Evolutionary conservation across 176 grass and related monocot genomes (phyloP).

Genomic region (Pontederia paniculata): DNA sequence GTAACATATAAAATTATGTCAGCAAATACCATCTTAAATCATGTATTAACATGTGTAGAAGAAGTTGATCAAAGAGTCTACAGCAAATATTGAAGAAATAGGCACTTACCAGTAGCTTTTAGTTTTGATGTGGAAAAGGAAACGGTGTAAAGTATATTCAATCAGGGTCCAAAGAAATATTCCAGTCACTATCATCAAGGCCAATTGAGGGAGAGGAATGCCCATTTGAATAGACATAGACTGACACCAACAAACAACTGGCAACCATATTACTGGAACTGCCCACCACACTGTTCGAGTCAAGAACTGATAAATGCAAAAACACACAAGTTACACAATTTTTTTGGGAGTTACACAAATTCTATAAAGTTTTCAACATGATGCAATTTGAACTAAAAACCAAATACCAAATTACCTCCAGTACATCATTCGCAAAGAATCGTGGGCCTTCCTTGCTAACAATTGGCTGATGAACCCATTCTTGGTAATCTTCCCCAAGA

Average conservation of each 20-base stretch:
- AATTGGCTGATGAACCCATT: constrained; percentile 90
- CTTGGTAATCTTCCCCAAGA: constrained; percentile 71
- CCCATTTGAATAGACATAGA: constrained; percentile 53
- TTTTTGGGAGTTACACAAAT: no score
- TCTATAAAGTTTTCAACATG: no score
- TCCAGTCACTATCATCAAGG: constrained; percentile 33
- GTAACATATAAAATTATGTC: constrained; percentile 15
- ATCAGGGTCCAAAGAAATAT: constrained; percentile 80
- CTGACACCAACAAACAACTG: constrained; percentile 53
- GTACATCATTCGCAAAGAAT: constrained; percentile 47
- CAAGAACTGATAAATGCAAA: constrained; percentile 41
- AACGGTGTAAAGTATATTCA: constrained; percentile 77
- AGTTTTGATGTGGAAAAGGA: constrained; percentile 85
- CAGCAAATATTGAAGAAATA: not conserved
- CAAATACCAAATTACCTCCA: constrained; percentile 41
- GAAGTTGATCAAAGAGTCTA: not conserved
- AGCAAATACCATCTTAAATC: not conserved
- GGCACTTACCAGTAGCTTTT: constrained; percentile 42
- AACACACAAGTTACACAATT: not conserved
- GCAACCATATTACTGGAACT: constrained; percentile 69
- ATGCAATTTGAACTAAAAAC: not conserved
- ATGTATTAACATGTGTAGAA: not conserved
- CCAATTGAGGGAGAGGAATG: constrained; percentile 42
- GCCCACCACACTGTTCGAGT: constrained; percentile 80
- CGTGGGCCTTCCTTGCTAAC: constrained; percentile 76